Evolutionary conservation across 176 grass and related monocot species (phyloP), one percentile per base, ranked within the genome.

Genomic region (Sorghum bicolor): DNA sequence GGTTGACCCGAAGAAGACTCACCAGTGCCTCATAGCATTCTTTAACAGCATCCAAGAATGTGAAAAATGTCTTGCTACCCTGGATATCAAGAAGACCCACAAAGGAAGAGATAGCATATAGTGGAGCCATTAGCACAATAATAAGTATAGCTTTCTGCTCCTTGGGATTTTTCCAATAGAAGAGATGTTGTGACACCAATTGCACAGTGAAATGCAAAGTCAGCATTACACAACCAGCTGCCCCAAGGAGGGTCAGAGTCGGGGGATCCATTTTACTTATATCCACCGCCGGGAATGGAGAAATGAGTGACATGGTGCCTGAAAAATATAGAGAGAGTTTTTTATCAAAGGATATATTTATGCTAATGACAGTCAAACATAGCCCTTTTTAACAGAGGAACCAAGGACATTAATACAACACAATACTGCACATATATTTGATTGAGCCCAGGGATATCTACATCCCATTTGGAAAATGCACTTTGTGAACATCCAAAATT

Each of bases 21-120:
- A 99, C 96, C 91, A 99, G 67, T 87, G 96, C 91, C 83, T 99
- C 96, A 44, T 99, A 99, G 82, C 96, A 99, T 92, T 94, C 96
- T 86, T 99, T 99, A 62, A 99, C 61, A 40, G 96, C 89, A 45
- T 99, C 96, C 91, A 99, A 84, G 83, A 95, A 92, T 24, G 86
- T 94, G 86, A 99, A 99, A 83, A 99, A 99, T 13, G 70, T 33
- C 88, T 96, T 86, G 84, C 96, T 96, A 77, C 96, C 96, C 70
- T 92, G 78, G 70, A 99, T 94, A 92, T 99, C 96, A 76, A 99
- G 84, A 64, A 99, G 80, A 76, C 96, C 93, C 47, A 96, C 91
- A 41, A 99, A 99, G 71, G 96, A 99, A 87, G 78, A 82, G 78
- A 94, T 86, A 10, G 96, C 96, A 87, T 99, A 96, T 65, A 99